Base-by-base conservation (phyloP, 1,139 yeast genomes). In the Candida frijolesensis region DNA sequence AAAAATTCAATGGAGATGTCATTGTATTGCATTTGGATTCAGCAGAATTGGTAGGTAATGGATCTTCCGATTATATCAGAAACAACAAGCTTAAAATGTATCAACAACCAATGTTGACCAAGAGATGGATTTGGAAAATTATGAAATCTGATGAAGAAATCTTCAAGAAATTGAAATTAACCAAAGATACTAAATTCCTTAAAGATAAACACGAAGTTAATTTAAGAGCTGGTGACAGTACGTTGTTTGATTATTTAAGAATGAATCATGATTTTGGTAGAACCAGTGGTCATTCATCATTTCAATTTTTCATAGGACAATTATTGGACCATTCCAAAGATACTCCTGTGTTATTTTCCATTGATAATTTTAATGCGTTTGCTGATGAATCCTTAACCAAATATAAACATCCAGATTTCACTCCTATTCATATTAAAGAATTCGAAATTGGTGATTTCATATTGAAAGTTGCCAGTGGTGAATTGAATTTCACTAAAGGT, bases 71-170 rank as follows among this genome's bases (percentile, higher is more conserved):
- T 65, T 88, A 83, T 62, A 72, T 80, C 50, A 79, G 68, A 57
- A 87, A 87, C 64, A 71, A 74, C 35, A 70, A 68, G 44, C 61
- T 77, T 32, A 70, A 72, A 27, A 63, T 73, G 47, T 89, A 84
- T 65, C 86, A 83, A 49, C 97, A 91, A 67, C 96, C 96, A 51
- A 87, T 87, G 95, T 81, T 78, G 60, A 74, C 88, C 51, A 83
- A 83, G 60, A 76, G 79, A 51, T 78, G 89, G 68, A 66, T 89
- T 57, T 72, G 74, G 57, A 83, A 82, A 66, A 71, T 86, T 50
- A 72, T 80, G 48, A 73, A 74, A 46, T 84, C 84, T 34, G 91
- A 89, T 68, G 74, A 71, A 54, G 73, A 67, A 1, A 61, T 75
- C 5, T 77, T 89, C 53, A 62, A 74, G 45, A 67, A 80, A 40